Evolutionary conservation across 768 basidiomycete species (phyloP).

Genomic region (Russula compacta): DNA sequence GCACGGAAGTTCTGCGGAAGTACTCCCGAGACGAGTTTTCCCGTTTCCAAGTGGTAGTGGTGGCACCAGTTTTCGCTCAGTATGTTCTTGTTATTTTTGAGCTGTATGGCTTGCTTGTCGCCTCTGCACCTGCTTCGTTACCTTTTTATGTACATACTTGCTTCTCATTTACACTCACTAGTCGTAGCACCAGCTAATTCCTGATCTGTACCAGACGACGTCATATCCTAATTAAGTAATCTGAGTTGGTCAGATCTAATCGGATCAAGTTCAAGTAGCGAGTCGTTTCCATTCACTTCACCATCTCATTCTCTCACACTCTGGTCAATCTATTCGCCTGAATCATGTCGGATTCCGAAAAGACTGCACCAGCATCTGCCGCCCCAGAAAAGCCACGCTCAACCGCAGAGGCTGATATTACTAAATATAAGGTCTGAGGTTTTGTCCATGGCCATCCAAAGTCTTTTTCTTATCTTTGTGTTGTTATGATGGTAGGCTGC

Average conservation of each 20-base stretch:
- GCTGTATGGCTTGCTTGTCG: neutral
- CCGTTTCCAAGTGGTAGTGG: neutral
- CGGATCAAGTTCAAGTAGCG: neutral
- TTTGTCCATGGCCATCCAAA: neutral
- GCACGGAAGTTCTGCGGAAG: slow-evolving; percentile 14
- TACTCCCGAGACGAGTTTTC: neutral
- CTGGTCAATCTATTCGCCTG: neutral
- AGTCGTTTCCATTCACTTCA: neutral
- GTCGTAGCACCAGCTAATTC: neutral
- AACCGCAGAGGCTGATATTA: slow-evolving; percentile 64
- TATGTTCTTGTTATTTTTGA: neutral
- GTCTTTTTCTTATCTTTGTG: neutral
- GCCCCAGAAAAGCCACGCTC: slow-evolving; percentile 39
- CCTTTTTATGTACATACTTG: no score
- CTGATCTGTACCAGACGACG: neutral
- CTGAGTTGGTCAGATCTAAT: neutral
- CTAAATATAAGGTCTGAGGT: slow-evolving; percentile 70
- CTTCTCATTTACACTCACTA: no score
- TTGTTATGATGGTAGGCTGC: slow-evolving; percentile 48
- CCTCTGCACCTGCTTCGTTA: neutral
- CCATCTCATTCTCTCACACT: neutral
- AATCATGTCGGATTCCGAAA: slow-evolving; percentile 56
- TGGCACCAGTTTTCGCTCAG: no score
- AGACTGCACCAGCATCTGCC: slow-evolving; percentile 23
- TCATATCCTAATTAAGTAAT: slow-evolving; percentile 1